Percentiles rank a stretch among this genome's conserved stretches.
phyloP scores from a whole-genome alignment of 1,284 basidiomycete species.

The Fomitopsis palustris region DNA sequence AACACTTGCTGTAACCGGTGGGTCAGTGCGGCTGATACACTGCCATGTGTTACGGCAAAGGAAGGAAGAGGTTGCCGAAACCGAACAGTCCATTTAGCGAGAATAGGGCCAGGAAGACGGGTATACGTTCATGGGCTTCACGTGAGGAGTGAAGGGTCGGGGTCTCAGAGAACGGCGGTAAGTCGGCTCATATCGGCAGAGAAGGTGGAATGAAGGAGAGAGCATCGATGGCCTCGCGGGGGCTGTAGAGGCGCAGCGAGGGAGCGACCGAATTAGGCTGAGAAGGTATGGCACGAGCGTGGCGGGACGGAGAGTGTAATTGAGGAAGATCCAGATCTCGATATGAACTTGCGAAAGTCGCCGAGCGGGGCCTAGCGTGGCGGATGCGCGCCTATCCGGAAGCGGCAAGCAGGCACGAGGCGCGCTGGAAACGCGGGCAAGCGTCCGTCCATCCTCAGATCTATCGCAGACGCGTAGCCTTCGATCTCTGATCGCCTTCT shows the following conservation, averaged over 20 bases:
- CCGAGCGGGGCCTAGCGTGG: constrained; percentile 11
- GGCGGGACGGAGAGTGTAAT: constrained; percentile 2
- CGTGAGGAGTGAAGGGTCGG: background rate
- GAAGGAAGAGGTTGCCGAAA: background rate
- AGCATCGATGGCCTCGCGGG: constrained; percentile 3
- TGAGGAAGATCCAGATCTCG: constrained; percentile 8
- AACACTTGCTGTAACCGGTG: background rate
- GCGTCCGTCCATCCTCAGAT: constrained; percentile 23
- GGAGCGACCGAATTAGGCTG: background rate
- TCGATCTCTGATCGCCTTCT: constrained; percentile 35
- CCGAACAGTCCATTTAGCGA: background rate
- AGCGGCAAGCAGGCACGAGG: constrained; percentile 8
- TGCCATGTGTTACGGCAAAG: background rate
- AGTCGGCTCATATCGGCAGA: constrained; percentile 1
- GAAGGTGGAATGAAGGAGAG: background rate
- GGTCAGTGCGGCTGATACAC: background rate
- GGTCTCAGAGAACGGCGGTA: background rate
- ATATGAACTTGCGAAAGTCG: constrained; percentile 12
- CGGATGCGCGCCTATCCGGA: constrained; percentile 7
- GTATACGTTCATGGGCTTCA: background rate
- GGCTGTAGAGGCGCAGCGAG: background rate
- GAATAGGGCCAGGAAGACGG: background rate
- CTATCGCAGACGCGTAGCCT: constrained; percentile 18
- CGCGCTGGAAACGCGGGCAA: constrained; percentile 5
- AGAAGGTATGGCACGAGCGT: background rate